Base-by-base conservation (phyloP, 2,329 filamentous ascomycete genomes). In the Neocucurbitaria cava region DNA sequence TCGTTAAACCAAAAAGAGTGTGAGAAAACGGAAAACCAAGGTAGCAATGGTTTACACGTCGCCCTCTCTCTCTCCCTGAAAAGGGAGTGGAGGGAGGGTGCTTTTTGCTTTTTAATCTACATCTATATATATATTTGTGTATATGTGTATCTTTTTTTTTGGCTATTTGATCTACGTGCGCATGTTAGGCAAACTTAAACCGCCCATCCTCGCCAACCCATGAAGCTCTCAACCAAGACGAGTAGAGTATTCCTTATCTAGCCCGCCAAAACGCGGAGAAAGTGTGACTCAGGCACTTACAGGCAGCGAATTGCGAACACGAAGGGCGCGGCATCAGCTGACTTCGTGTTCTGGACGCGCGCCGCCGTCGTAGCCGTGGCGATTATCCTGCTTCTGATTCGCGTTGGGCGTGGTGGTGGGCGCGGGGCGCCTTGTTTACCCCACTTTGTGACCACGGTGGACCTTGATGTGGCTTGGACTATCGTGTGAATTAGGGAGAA, bases 341-440 rank as follows among this genome's bases (percentile, higher is more conserved):
- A 56, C 49, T 51, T 56, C 49, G 56, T 46, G 53, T 53, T 2
- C 7, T 20, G 9, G 49, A 17, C 26, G 23, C 49, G 49, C 49
- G 46, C 30, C 31, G 17, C 28, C 20, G 49, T 48, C 49, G 46
- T 24, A 24, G 17, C 28, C 20, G 49, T 48, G 47, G 41, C 42
- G 41, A 30, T n/a, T 38, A 49, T 35, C 48, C 26, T 31, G 48
- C 44, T 38, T 31, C 47, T 46, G 36, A 54, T 54, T 57, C 33
- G 56, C 20, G 46, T 9, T 17, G 23, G 13, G 1, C 15, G n/a
- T n/a, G n/a, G n/a, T n/a, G n/a, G n/a, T 40, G 28, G 13, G 15
- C 2, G 21, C 41, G 35, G 17, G 38, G 9, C 9, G 28, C 46
- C 42, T 28, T 48, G 39, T 44, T 23, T 35, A 35, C 31, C 31